Conservation (phyloP, 2,329 filamentous ascomycete genomes). For the Rhynchosporium graminicola region DNA sequence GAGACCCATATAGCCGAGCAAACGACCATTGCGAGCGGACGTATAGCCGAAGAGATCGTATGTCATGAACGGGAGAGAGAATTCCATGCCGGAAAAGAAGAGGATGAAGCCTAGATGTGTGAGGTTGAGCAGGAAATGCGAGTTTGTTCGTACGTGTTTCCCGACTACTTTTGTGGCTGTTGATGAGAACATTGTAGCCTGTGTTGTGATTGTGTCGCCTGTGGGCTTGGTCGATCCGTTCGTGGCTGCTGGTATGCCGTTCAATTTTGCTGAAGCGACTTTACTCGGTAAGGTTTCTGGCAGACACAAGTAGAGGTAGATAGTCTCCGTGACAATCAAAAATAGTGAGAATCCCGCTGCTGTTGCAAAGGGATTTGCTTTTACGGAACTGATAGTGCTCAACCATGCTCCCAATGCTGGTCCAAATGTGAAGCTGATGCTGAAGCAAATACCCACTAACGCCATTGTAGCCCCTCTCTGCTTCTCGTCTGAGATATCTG, state of each 20-base stretch:
- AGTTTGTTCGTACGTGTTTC: conserved; percentile 63
- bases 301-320: conserved; percentile 80
- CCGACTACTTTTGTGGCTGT: conserved; percentile 28
- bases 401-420: conserved; percentile 88
- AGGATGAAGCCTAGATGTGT: conserved; percentile 90
- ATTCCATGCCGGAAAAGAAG: conserved; percentile 98
- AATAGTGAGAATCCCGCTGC: conserved; percentile 85
- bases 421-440: conserved; percentile 94
- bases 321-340: conserved; percentile 82
- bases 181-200: conserved; percentile 34
- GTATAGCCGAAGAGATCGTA: conserved; percentile 88
- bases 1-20: conserved; percentile 89
- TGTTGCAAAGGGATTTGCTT: conserved; percentile 89
- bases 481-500: conserved; percentile 86
- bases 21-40: conserved; percentile 75
- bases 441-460: conserved; percentile 93
- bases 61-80: conserved; percentile 95
- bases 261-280: conserved; percentile 41
- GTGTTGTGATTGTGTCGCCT: conserved; percentile 9
- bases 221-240: conserved; percentile 28
- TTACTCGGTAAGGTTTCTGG: conserved; percentile 80
- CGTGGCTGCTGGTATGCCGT: conserved; percentile 31
- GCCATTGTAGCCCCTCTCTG: conserved; percentile 92
- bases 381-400: conserved; percentile 73
- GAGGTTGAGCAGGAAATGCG: conserved; percentile 76